Base-by-base conservation (phyloP, 352 stramenopile genomes). In the Aphanomyces astaci region DNA sequence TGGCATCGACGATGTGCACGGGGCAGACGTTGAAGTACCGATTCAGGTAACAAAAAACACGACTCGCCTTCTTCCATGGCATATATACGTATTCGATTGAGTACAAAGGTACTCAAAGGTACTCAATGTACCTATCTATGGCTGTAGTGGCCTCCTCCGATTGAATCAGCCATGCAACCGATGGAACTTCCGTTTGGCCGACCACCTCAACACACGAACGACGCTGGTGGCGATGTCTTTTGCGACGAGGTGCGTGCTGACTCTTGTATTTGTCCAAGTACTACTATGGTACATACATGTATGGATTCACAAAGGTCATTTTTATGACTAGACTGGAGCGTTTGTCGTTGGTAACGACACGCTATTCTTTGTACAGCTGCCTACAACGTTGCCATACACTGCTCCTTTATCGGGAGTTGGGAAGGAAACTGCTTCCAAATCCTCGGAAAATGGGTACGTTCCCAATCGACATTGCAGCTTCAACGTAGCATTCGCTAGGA, bases 301-400 rank as follows among this genome's bases (percentile, higher is more conserved):
- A 4, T 39, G 5, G 17, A 22, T 7, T 51, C 22, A 5, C 2
- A 55, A 9, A 13, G 19, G n/a, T 27, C 10, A 55, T 28, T 49
- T 11, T 11, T 54, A n/a, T n/a, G n/a, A n/a, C n/a, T n/a, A 79
- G 74, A 72, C 72, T 19, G 82, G 83, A 2, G 79, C 88, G 40
- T 69, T 88, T 2, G 40, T 85, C 22, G 67, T 87, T 13, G 48
- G 65, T 0, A 82, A 94, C 65, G 84, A 94, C 70, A 76, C 83
- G 55, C 71, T 94, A 4, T 78, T 94, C 5, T 94, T 92, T 75
- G 73, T 94, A 43, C 86, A 94, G 59, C 75, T 94, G 54, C 86
- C 86, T 10, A 94, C 86, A 28, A 94, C 86, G 22, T 75, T 94
- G 5, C 86, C 86, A 24, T 78, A 92, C 27, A 77, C 81, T 40